These are phyloP conservation scores for Fraxinus albicans DNA, from an alignment of 305 asterid genomes.

Conservation along the genomic window DNA sequence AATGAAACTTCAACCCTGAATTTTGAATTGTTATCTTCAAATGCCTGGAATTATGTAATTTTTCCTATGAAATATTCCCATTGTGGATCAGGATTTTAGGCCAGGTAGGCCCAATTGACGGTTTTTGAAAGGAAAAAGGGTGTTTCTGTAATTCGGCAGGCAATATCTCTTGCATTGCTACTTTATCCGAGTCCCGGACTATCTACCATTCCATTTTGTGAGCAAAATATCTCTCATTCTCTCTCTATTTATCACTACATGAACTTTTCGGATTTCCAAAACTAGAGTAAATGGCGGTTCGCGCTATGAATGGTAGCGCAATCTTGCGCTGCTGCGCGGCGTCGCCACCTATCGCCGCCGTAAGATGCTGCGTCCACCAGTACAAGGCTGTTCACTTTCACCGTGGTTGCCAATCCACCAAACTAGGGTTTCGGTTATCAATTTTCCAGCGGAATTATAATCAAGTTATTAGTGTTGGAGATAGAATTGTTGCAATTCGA, in stretches of 20 bases:
- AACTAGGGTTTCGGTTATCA: slow-evolving; percentile 30
- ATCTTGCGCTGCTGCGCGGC: slow-evolving; percentile 62
- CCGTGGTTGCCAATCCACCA: slow-evolving; percentile 22
- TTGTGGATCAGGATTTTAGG: no score
- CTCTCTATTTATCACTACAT: background rate
- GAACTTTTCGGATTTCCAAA: background rate
- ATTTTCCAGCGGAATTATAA: slow-evolving; percentile 30
- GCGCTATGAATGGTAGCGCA: slow-evolving; percentile 59
- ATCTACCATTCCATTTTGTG: background rate
- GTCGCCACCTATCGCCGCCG: slow-evolving; percentile 53
- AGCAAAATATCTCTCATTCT: background rate
- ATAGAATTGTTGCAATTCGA: slow-evolving; percentile 35
- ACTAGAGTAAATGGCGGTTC: slow-evolving; percentile 60
- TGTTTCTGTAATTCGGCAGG: background rate
- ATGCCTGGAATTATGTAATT: no score
- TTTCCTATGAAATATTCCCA: no score
- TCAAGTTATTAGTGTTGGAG: slow-evolving; percentile 33
- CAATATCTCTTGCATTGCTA: background rate
- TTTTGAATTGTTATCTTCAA: no score
- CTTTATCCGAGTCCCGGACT: background rate
- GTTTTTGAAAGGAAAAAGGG: background rate
- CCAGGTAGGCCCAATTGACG: background rate
- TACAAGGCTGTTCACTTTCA: slow-evolving; percentile 29
- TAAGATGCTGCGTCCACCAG: slow-evolving; percentile 44
- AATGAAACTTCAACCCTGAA: no score